phyloP scores from a whole-genome alignment of 345 rosid species.

The Psidium guajava region DNA sequence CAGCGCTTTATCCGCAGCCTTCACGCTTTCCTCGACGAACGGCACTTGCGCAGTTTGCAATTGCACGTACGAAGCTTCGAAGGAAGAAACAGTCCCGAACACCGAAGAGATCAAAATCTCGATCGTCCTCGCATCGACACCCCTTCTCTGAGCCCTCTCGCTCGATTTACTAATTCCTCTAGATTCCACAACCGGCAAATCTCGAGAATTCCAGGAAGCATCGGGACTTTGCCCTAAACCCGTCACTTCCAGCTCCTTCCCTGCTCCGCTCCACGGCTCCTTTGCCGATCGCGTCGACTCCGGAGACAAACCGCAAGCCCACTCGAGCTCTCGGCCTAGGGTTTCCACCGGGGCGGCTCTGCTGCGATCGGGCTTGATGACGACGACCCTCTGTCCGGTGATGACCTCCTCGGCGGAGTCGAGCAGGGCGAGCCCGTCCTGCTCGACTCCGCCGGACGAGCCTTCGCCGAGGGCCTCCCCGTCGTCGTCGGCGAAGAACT shows the following conservation, averaged over 20 bases:
- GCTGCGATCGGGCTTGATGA: slow-evolving; percentile 68
- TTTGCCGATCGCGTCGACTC: background rate
- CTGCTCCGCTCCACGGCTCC: background rate
- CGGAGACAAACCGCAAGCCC: background rate
- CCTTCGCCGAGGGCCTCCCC: slow-evolving; percentile 1
- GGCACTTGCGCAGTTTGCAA: slow-evolving; percentile 82
- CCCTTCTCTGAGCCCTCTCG: slow-evolving; percentile 16
- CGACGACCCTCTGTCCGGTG: slow-evolving; percentile 87
- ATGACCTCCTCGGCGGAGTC: slow-evolving; percentile 76
- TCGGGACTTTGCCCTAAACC: background rate
- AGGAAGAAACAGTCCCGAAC: slow-evolving; percentile 62
- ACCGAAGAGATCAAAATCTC: slow-evolving; percentile 54
- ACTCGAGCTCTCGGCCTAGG: slow-evolving; percentile 3
- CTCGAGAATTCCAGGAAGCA: background rate
- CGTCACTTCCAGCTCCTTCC: background rate
- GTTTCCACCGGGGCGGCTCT: background rate
- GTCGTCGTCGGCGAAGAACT: slow-evolving; percentile 71
- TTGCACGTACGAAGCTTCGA: slow-evolving; percentile 86
- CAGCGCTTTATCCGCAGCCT: slow-evolving; percentile 63
- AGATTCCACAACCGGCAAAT: background rate
- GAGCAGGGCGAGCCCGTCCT: slow-evolving; percentile 26
- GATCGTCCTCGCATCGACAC: slow-evolving; percentile 29
- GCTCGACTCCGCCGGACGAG: background rate
- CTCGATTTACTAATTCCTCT: background rate
- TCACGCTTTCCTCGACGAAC: slow-evolving; percentile 45